Base-by-base conservation (phyloP, 2,329 filamentous ascomycete species). In the Epichloe sp. region DNA sequence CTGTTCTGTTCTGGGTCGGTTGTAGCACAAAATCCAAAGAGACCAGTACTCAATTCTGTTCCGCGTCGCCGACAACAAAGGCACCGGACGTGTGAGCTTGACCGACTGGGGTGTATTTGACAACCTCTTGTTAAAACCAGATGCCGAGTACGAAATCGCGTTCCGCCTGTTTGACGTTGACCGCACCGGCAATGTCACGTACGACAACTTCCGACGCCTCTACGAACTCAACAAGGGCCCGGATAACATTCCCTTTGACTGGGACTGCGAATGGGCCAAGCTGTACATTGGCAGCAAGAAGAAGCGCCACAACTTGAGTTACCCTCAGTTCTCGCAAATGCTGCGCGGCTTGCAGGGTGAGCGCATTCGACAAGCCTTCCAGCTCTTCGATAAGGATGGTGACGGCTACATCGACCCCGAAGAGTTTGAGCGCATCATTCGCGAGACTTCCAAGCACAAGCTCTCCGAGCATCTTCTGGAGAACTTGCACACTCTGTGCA, bases 101-200 rank as follows among this genome's bases (percentile, higher is more conserved):
- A 75, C 82, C 54, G 93, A 98, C 71, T 98, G 91, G 89, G 82
- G 79, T 45, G 85, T 86, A 57, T 98, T 97, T 69, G 88, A 96
- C 72, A 94, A 95, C 73, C 79, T 98, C 56, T 82, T 98, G 53
- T 77, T 78, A 59, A 97, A 96, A 71, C 86, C 93, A 55, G 93
- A 97, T 64, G 93, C 93, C 67, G 93, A 98, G 72, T 98, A 98
- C 71, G 90, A 97, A 69, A 95, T 98, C 61, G 91, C 93, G 15
- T 98, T 97, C 73, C 87, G 93, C 61, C 79, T 98, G 51, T 98
- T 98, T 70, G 91, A 97, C 64, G 78, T 88, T 60, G 83, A 91
- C 48, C 80, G 86, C 55, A 86, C 82, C 19, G 93, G 93, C 54
- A 79, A 79, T 47, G 88, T 98, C 63, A 91, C 90, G 66, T 95